Base-by-base conservation (phyloP, 2,329 filamentous ascomycete species). In the Parastagonospora nodorum region DNA sequence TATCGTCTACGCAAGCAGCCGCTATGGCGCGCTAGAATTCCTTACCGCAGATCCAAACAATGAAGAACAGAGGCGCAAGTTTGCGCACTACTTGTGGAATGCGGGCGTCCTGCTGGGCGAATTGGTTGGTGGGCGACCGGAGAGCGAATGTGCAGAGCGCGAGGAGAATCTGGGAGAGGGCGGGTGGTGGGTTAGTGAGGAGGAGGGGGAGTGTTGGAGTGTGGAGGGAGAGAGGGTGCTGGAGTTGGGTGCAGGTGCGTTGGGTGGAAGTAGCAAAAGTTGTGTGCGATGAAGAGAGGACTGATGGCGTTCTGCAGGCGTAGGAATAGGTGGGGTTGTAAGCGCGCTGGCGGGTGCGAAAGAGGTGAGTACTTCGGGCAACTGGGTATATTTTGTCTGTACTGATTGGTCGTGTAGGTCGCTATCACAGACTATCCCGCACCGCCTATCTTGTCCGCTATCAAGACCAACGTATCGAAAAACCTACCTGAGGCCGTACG, bases 11-110 rank as follows among this genome's bases (percentile, higher is more conserved):
- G 76, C 74, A 24, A 85, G 80, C 41, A 45, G 49, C 5, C 48
- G 40, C 8, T 57, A 60, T 33, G 59, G 61, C 0, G 60, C 72
- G 8, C 57, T 80, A n/a, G 72, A 77, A 45, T 61, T 80, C 33
- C 55, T 53, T 6, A 72, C 74, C 1, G 75, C 77, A 7, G 74
- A 79, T 58, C 60, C 84, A 74, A 67, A 75, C 29, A 75, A 71
- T 29, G 83, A 86, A 47, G 73, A 78, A 28, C 82, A 85, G 60
- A 75, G 86, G 42, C 70, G 73, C 15, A 79, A 90, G 38, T 90
- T 89, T 67, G 84, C 85, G 54, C 88, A 91, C 67, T 89, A 87
- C 69, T 73, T 90, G 24, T 91, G 88, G 88, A 91, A 91, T 72
- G 79, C 87, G 6, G 76, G 77, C 0, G 64, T 80, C 27, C 64